Percentiles rank a stretch among this genome's conserved stretches.
Conservation (phyloP, 805 yeast species). For the Yamadazyma sp. region DNA sequence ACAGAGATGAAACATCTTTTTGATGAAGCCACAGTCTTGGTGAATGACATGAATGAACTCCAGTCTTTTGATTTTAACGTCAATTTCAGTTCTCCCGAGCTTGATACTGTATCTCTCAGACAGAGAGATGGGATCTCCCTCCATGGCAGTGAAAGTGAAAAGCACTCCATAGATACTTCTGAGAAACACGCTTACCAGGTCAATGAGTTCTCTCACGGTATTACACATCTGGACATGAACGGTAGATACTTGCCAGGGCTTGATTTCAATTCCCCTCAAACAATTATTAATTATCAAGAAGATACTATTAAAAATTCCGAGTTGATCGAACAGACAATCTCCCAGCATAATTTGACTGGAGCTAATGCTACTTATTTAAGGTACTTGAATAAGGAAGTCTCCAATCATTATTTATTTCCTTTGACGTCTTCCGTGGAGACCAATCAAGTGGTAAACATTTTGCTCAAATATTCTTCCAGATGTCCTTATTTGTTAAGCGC, state of each 20-base stretch:
- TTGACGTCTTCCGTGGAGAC: slow-evolving; percentile 35
- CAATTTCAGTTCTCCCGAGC: no score
- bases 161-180: slow-evolving; percentile 16
- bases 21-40: slow-evolving; percentile 35
- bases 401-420: slow-evolving; percentile 36
- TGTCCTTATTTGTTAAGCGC: slow-evolving; percentile 64
- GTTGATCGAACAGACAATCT: slow-evolving; percentile 26
- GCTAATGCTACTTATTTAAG: slow-evolving; percentile 35
- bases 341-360: slow-evolving; percentile 24
- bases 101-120: slow-evolving; percentile 4
- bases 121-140: neutral
- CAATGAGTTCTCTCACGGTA: slow-evolving; percentile 19
- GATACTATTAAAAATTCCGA: slow-evolving; percentile 19
- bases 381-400: slow-evolving; percentile 26
- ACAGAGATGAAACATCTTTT: slow-evolving; percentile 21
- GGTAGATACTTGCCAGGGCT: slow-evolving; percentile 10
- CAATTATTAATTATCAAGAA: slow-evolving; percentile 5
- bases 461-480: slow-evolving; percentile 55
- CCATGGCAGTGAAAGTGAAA: slow-evolving; percentile 5
- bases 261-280: slow-evolving; percentile 13
- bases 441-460: slow-evolving; percentile 37
- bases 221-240: slow-evolving; percentile 10
- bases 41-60: slow-evolving; percentile 31
- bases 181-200: slow-evolving; percentile 21
- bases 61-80: slow-evolving; percentile 18